Base-by-base conservation (phyloP, 352 stramenopile species). In the Phytophthora constricta region DNA sequence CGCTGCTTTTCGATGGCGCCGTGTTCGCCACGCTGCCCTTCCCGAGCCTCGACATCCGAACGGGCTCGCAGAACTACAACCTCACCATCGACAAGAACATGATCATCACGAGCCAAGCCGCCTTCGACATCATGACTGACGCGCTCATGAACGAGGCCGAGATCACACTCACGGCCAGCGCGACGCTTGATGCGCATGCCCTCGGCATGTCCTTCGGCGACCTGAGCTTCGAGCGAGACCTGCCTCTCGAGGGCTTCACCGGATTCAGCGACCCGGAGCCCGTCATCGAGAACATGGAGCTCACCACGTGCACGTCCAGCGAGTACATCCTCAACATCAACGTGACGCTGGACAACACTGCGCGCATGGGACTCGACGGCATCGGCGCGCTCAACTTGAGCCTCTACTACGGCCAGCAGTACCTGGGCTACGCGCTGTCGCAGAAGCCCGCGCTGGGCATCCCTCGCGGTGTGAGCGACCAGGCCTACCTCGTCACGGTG, bases 351-450 rank as follows among this genome's bases (percentile, higher is more conserved):
- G 67, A 76, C 52, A 87, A 87, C 64, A 63, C 74, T 54, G 65
- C 74, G 19, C 50, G 70, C 31, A 74, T 91, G 57, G 80, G 80
- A 11, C 58, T 91, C 20, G 62, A 86, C 45, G 78, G 83, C 60
- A 77, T 93, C 26, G 85, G 81, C 39, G 62, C 71, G 45, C 77
- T 93, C 46, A 93, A 91, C 63, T 62, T 93, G 63, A 90, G 71
- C 17, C 59, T 93, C 28, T 90, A 90, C 76, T 89, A 84, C 64
- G 60, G 69, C 13, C 53, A 87, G 34, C 70, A 76, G 25, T 93
- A 89, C 64, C 59, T 93, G 33, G 84, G 84, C 19, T 88, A 90
- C 58, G 79, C 80, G 2, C 39, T 86, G 33, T 88, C 82, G 46
- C 55, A 62, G 9, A 67, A 80, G 31, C 70, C 79, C 9, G 56